phyloP scores from a whole-genome alignment of 164 flowering plant species.

The Tinospora cordifolia region DNA sequence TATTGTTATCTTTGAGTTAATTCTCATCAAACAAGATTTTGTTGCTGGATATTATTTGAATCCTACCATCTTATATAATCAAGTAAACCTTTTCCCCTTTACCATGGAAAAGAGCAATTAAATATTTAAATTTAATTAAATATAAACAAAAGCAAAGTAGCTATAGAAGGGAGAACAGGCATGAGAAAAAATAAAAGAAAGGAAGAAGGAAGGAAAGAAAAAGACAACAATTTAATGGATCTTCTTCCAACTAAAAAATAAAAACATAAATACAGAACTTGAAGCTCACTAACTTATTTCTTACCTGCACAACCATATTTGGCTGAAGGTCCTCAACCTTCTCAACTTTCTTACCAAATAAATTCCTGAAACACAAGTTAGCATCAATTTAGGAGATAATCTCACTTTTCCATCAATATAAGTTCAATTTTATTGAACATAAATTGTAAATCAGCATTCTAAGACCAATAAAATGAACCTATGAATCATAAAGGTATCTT shows the following conservation, averaged over 20 bases:
- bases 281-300: neutral
- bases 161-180: no score
- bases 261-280: neutral
- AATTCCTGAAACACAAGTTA: slow-evolving; percentile 25
- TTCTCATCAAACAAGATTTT: no score
- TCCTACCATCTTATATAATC: no score
- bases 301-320: slow-evolving; percentile 66
- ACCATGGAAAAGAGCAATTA: no score
- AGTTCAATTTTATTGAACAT: neutral
- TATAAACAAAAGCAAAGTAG: no score
- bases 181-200: no score
- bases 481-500: neutral
- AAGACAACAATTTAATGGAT: neutral
- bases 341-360: slow-evolving; percentile 25
- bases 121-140: no score
- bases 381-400: neutral
- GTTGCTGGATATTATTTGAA: no score
- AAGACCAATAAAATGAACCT: neutral
- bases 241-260: neutral
- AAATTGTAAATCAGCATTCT: neutral
- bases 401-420: no score
- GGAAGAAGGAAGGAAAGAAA: no score
- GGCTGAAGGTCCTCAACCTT: slow-evolving; percentile 64
- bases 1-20: no score
- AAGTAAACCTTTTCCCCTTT: no score